Evolutionary conservation across 129 eudicot species (phyloP).

Genomic region (Smallanthus sonchifolius): DNA sequence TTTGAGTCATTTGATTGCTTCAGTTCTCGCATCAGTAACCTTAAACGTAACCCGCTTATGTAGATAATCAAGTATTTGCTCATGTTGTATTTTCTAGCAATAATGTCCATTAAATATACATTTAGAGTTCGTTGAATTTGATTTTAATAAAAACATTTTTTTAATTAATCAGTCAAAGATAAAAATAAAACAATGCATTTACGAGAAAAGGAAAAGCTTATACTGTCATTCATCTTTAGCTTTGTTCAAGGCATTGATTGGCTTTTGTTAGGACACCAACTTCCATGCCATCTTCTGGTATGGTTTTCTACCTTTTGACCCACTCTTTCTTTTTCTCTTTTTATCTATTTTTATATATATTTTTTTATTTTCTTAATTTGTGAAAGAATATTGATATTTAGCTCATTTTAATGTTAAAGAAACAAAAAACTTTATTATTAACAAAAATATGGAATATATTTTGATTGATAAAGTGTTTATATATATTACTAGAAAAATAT

Average conservation of each 20-base stretch:
- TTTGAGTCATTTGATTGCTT: no score
- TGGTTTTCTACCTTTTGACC: conserved; percentile 40
- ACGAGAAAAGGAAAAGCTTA: conserved; percentile 20
- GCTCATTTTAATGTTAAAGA: neutral
- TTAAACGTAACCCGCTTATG: no score
- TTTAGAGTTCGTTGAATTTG: no score
- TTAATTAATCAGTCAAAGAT: neutral
- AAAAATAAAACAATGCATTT: neutral
- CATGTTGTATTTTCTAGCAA: no score
- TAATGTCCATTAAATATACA: no score
- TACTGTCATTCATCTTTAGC: conserved; percentile 33
- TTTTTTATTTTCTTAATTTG: neutral
- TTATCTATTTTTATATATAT: neutral
- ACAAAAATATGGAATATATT: no score
- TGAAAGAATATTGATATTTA: neutral
- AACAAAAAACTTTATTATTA: no score
- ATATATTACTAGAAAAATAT: no score
- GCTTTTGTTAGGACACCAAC: conserved; percentile 43
- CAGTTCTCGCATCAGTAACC: no score
- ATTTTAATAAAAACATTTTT: neutral
- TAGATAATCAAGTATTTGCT: no score
- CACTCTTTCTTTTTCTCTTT: conserved; percentile 35
- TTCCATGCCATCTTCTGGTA: conserved; percentile 39
- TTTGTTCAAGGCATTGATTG: conserved; percentile 32
- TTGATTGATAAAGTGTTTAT: no score